These are phyloP conservation scores for Trichoderma arundinaceum DNA, from an alignment of 2,329 filamentous ascomycete genomes.

Conservation along the genomic window DNA sequence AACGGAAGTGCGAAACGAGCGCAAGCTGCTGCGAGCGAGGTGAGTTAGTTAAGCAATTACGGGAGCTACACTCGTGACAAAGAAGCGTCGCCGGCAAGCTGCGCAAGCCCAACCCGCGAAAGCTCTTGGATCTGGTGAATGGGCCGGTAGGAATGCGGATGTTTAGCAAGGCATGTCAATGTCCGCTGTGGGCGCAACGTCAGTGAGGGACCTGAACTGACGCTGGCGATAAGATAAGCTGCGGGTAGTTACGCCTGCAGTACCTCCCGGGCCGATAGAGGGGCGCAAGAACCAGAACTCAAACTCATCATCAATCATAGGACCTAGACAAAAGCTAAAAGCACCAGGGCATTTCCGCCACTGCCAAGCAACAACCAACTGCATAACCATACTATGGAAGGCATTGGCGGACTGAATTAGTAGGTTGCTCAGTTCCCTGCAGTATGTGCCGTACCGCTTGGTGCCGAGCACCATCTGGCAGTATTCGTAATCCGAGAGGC, in stretches of 20 bases:
- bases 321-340: no score
- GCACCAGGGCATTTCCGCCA: no score
- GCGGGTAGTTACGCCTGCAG: background rate
- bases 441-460: no score
- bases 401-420: no score
- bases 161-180: constrained; percentile 1
- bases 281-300: no score
- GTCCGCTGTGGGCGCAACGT: constrained; percentile 10
- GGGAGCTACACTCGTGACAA: background rate
- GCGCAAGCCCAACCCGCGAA: constrained; percentile 8
- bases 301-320: no score
- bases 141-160: constrained; percentile 1
- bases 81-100: constrained; percentile 11
- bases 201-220: constrained; percentile 4
- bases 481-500: background rate
- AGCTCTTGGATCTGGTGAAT: constrained; percentile 9
- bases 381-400: no score
- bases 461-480: no score
- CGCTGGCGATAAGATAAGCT: constrained; percentile 28
- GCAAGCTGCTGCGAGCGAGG: background rate
- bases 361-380: background rate
- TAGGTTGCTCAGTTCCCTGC: background rate
- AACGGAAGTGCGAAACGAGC: background rate
- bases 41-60: background rate
- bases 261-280: no score